Evolutionary conservation across 2,329 filamentous ascomycete genomes (phyloP), one percentile per base, ranked within the genome.

Genomic region (Diplodia corticola): DNA sequence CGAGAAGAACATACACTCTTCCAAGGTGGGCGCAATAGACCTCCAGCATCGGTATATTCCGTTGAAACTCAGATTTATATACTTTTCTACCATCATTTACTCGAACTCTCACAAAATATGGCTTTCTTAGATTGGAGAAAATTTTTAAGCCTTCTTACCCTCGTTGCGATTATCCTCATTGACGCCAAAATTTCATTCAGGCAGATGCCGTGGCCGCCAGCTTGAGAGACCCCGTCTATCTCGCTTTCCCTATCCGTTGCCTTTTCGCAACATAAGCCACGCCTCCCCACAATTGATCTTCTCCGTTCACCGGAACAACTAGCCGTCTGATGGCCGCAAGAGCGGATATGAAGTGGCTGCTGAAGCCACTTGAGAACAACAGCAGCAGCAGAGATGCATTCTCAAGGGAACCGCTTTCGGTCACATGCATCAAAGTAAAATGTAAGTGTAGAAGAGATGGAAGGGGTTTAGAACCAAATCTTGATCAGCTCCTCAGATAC

Each of bases 401-500:
- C 40, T 44, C n/a, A 44, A 1, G 17, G 40, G 6, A 5, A 13
- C 0, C 20, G 15, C 6, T 7, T 22, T 9, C 51, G 22, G 7
- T 28, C 1, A 9, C 28, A 35, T 5, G 9, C 28, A 33, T 35
- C 28, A 35, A 54, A 35, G 30, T 10, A 13, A 6, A 3, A 35
- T 30, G 5, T 40, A 17, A 33, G 9, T 20, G 9, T 17, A 22
- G 24, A 60, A 28, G 26, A 17, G n/a, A 22, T 26, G 10, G 7
- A 20, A 22, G 69, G 10, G 6, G 64, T 69, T 77, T 73, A 78
- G 68, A 77, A 78, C 81, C 82, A 84, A 64, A 89, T 89, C 74
- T 88, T 86, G 71, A 91, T 88, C 51, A 91, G 80, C 76, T 90
- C 86, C 72, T 91, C 88, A 67, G 88, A 88, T 37, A 91, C 89